These are phyloP conservation scores for Colletotrichum destructivum DNA, from an alignment of 2,329 filamentous ascomycete species.

Conservation along the genomic window DNA sequence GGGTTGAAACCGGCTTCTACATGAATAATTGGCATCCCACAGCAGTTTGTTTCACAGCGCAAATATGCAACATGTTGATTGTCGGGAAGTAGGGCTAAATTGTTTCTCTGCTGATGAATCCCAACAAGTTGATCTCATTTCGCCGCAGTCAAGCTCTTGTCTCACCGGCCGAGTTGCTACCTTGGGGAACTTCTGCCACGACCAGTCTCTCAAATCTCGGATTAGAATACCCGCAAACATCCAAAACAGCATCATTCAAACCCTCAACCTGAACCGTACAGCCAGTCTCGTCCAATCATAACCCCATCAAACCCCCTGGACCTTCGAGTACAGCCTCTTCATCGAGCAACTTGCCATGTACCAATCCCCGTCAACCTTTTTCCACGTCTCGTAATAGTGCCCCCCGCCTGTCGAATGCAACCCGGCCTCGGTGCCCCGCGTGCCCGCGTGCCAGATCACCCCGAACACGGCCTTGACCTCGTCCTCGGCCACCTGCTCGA, in stretches of 20 bases:
- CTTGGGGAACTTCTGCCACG: too few relatives aligned
- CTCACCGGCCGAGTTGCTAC: neutral
- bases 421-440: slow-evolving; percentile 15
- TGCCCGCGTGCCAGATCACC: slow-evolving; percentile 21
- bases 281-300: neutral
- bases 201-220: neutral
- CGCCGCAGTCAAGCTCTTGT: neutral
- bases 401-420: slow-evolving; percentile 24
- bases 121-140: neutral
- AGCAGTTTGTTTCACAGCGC: neutral
- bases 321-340: slow-evolving; percentile 37
- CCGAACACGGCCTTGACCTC: slow-evolving; percentile 41
- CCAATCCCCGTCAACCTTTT: slow-evolving; percentile 35
- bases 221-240: neutral
- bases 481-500: slow-evolving; percentile 35
- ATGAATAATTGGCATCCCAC: neutral
- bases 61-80: neutral
- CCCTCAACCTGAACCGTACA: neutral
- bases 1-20: neutral
- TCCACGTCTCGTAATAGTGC: slow-evolving; percentile 41
- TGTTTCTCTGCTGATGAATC: too few relatives aligned
- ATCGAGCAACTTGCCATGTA: slow-evolving; percentile 32
- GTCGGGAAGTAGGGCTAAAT: neutral
- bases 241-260: neutral
- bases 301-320: neutral